phyloP scores from a whole-genome alignment of 164 flowering plant species.

The Berberis vulgaris region DNA sequence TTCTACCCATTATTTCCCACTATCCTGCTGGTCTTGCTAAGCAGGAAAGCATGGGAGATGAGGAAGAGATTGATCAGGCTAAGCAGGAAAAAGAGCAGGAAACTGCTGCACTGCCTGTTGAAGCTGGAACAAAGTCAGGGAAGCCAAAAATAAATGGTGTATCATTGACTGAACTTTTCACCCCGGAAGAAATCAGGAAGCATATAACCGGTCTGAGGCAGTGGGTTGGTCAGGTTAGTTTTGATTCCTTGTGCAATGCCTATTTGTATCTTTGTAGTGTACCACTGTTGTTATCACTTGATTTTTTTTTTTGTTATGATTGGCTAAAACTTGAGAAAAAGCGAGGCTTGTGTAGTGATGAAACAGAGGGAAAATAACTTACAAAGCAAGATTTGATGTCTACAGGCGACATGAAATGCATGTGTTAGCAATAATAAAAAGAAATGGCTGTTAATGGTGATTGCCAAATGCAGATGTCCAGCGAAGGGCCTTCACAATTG shows the following conservation, averaged over 20 bases:
- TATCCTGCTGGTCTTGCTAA: conserved; percentile 32
- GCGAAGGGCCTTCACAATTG: too few species aligned
- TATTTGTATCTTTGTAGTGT: too few species aligned
- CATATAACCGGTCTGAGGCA: conserved; percentile 86
- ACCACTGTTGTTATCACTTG: too few species aligned
- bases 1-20: conserved; percentile 20
- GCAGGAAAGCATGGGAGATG: conserved; percentile 22
- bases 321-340: too few species aligned
- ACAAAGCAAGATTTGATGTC: too few species aligned
- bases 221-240: conserved; percentile 96
- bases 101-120: conserved; percentile 28
- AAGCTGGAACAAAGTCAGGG: conserved; percentile 64
- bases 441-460: too few species aligned
- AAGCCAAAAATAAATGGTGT: conserved; percentile 95
- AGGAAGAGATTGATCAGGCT: conserved; percentile 15
- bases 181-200: conserved; percentile 89
- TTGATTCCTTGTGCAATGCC: neutral
- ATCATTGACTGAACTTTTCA: conserved; percentile 85
- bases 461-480: too few species aligned
- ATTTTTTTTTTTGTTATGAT: too few species aligned
- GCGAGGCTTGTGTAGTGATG: too few species aligned
- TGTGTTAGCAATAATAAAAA: too few species aligned
- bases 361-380: too few species aligned
- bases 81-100: conserved; percentile 40
- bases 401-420: too few species aligned